Evolutionary conservation across 495 filamentous ascomycete species (phyloP), one percentile per base, ranked within the genome.

Genomic region (Neurospora sp.): DNA sequence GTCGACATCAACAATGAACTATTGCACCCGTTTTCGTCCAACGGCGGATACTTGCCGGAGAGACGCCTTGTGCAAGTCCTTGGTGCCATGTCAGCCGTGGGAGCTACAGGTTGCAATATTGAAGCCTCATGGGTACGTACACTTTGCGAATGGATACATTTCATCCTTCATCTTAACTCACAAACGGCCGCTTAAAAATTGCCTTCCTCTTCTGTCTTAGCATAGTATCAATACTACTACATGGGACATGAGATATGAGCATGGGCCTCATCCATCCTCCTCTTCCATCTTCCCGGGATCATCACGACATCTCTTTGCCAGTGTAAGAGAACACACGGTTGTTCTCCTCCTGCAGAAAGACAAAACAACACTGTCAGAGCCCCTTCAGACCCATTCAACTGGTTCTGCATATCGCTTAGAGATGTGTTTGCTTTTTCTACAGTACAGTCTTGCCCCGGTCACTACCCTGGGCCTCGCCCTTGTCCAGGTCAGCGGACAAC

Each of bases 11-110:
- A 59, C 48, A 27, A 59, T 22, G 53, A 61, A 61, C 22, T 31
- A 31, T 61, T 61, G 53, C 53, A 61, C 53, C 22, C 53, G 53
- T 66, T 35, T 66, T 66, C 27, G 53, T 35, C 14, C 53, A 18
- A 66, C 14, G 27, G 53, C 27, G 53, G 53, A 66, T 35, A 66
- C 27, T 66, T 66, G 31, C 53, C 53, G 53, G 53, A 66, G 53
- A 66, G 53, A 66, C 22, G 53, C 53, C 70, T 66, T 70, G 70
- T 73, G 7, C 40, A 38, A 37, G n/a, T 69, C 46, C 72, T 42
- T 27, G 20, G 71, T 75, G 61, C 48, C 69, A 76, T 71, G 69
- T 39, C 69, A 61, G 71, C 70, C 69, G 27, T 66, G 27, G 53
- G 53, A 66, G 27, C 27, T 66, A 66, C 35, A 66, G 27, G 53